Evolutionary conservation across 1,284 basidiomycete species (phyloP).

Genomic region (Mycena sp.): DNA sequence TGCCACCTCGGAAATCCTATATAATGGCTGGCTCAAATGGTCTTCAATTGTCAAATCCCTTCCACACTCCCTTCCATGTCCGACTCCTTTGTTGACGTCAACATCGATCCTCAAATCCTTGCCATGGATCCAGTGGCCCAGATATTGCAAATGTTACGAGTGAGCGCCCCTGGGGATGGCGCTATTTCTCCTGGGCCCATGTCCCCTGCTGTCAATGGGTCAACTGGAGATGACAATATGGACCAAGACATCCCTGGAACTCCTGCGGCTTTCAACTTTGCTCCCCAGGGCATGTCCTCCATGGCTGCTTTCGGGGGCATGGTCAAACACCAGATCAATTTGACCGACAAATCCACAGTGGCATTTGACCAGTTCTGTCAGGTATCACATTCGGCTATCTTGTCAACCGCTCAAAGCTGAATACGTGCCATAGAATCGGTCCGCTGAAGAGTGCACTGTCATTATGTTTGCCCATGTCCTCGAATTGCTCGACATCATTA

Average conservation of each 20-base stretch:
- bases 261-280: too few relatives aligned
- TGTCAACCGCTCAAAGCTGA: background rate
- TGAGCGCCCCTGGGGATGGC: too few relatives aligned
- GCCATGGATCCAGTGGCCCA: too few relatives aligned
- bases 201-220: too few relatives aligned
- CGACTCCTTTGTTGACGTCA: background rate
- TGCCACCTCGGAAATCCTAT: too few relatives aligned
- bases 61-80: background rate
- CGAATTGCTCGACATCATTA: background rate
- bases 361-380: conserved; percentile 1
- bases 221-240: too few relatives aligned
- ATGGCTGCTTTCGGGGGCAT: background rate
- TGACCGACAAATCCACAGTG: background rate
- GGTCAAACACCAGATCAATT: background rate
- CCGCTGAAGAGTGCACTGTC: background rate
- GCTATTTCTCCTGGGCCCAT: too few relatives aligned
- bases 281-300: background rate
- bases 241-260: too few relatives aligned
- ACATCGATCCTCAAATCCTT: background rate
- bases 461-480: background rate
- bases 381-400: background rate
- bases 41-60: too few relatives aligned
- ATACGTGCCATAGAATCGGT: background rate
- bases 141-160: background rate
- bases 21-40: too few relatives aligned